A percentile compares a stretch with the other conserved stretches of the same genome.
Evolutionary conservation across 2,329 filamentous ascomycete genomes (phyloP).

Genomic region (Chrysosporium keratinophilum): DNA sequence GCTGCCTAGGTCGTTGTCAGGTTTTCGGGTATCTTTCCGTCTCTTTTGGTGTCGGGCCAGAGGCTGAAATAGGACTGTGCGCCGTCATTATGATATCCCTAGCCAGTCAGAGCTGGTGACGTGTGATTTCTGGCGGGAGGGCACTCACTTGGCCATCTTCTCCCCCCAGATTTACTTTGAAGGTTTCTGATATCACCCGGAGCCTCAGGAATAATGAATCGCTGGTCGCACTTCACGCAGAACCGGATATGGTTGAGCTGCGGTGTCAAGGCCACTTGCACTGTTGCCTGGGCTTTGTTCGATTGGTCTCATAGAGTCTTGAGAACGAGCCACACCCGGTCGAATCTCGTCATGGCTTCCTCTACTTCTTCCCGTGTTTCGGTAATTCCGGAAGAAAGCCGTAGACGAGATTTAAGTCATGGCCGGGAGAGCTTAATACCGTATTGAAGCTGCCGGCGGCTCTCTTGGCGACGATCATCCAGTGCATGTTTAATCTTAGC

Average conservation of each 20-base stretch:
- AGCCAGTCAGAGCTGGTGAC: neutral
- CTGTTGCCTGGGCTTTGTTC: neutral
- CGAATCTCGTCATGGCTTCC: neutral
- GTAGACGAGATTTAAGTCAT: too few relatives aligned
- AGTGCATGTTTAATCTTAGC: neutral
- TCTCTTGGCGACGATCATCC: neutral
- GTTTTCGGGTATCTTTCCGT: neutral
- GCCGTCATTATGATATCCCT: neutral
- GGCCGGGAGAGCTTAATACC: neutral
- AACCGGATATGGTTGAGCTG: neutral
- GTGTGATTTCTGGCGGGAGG: neutral
- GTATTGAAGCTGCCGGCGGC: neutral
- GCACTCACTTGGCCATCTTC: slow-evolving; percentile 1
- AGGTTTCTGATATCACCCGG: neutral
- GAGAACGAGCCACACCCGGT: neutral
- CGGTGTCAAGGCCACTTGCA: neutral
- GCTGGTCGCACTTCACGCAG: neutral
- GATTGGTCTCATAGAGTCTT: neutral
- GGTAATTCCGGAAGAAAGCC: neutral
- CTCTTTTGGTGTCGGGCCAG: too few relatives aligned
- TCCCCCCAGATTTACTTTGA: too few relatives aligned
- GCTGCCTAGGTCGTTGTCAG: neutral
- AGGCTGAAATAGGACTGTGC: neutral
- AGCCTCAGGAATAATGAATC: neutral
- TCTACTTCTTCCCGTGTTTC: neutral